Evolutionary conservation across 2,329 filamentous ascomycete species (phyloP), one percentile per base, ranked within the genome.

Genomic region (Davidsoniella neocaledoniae): DNA sequence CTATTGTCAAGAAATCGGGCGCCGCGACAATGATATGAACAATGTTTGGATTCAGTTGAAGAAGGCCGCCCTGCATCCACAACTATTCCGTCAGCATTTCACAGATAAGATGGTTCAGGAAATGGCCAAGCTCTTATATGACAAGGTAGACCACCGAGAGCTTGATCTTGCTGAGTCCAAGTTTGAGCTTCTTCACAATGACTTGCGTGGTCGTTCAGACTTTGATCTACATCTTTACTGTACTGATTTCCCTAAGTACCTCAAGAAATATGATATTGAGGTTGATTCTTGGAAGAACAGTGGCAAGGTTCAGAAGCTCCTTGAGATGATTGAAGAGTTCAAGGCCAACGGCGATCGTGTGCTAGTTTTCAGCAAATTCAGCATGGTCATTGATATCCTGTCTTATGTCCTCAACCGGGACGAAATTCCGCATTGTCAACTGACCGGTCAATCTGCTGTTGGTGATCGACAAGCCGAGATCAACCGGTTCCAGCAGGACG

Each of bases 321-420:
- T 86, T 23, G 74, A 83, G 57, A 72, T 98, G 10, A 71, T 98
- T 1, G 68, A 71, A 9, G 65, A 72, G 12, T 95, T 86, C 64
- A 80, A 81, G 56, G 67, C 73, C 53, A 87, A 86, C 48, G 90
- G 88, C 3, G 88, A 95, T 61, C 81, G 90, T 3, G 81, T 85
- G 1, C 73, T 98, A 2, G 78, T 98, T 21, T 98, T 98, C 66
- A 93, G 83, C 43, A 87, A 94, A 58, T 98, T 96, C 63, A 86
- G 86, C 5, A 81, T 86, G 56, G 81, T 94, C 49, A 83, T 96
- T 64, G 84, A 95, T 63, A 87, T 98, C 50, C 71, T 98, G 0
- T 81, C 87, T 55, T 79, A 85, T 57, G 86, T 93, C 0, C 71
- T 98, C 8, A 76, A 83, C 45, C 77, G 77, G 0, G 71, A 84